Percentiles rank a stretch among this genome's conserved stretches.
These are phyloP conservation scores for Cafeteria roenbergensis DNA, from an alignment of 108 stramenopile species.

Conservation along the genomic window DNA sequence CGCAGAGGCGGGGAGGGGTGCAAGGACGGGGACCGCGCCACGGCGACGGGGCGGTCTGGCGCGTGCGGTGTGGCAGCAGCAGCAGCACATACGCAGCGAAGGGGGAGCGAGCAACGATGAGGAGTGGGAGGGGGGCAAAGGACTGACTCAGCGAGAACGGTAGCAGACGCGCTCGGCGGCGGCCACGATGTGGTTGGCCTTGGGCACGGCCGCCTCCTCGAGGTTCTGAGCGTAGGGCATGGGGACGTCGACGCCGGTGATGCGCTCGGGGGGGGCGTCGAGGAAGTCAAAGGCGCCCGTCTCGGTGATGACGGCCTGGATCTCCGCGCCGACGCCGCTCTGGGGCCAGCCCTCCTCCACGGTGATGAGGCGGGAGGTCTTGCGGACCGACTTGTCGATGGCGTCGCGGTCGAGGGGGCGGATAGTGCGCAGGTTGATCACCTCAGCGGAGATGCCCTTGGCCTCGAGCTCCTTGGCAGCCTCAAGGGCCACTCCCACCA, in stretches of 20 bases:
- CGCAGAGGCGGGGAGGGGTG: too few relatives aligned
- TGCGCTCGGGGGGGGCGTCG: constrained; percentile 92
- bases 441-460: constrained; percentile 71
- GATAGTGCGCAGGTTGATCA: constrained; percentile 82
- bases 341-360: constrained; percentile 97
- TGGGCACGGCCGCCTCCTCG: constrained; percentile 78
- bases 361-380: constrained; percentile 81
- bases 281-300: constrained; percentile 94
- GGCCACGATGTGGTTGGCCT: constrained; percentile 71
- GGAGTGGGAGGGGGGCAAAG: too few relatives aligned
- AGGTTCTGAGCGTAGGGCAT: constrained; percentile 93
- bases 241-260: constrained; percentile 95
- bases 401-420: constrained; percentile 88
- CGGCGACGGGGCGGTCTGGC: too few relatives aligned
- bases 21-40: too few relatives aligned
- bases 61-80: too few relatives aligned
- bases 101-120: too few relatives aligned
- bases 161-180: constrained; percentile 72
- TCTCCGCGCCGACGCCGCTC: constrained; percentile 88
- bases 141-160: too few relatives aligned
- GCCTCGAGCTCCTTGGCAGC: constrained; percentile 68
- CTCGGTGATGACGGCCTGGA: constrained; percentile 85
- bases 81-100: too few relatives aligned
- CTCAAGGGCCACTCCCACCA: constrained; percentile 74
- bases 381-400: constrained; percentile 77